Base-by-base conservation (phyloP, 257 asterid genomes). In the Penstemon barbatus region DNA sequence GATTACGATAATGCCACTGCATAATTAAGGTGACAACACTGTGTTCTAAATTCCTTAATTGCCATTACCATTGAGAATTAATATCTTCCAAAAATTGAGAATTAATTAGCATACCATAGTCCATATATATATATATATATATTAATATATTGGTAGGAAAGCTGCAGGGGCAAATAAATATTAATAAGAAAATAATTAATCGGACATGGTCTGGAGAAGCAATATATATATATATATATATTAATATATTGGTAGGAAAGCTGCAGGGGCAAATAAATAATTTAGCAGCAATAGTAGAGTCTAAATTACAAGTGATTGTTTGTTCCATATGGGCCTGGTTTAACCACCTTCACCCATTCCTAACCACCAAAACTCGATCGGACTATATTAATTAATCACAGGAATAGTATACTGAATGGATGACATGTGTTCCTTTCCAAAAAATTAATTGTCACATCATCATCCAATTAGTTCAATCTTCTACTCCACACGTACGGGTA, bases 271-370 rank as follows among this genome's bases (percentile, higher is more conserved):
- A 63, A 52, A 57, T 6, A 18, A 55, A 9, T 33, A 62, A 69
- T 6, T 11, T n/a, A 38, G 11, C 10, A 13, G 4, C 8, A 57
- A 36, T 18, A 39, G 25, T 46, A 45, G 72, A 33, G 73, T 72
- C 70, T n/a, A 33, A 39, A 51, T 48, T 65, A 72, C 69, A 68
- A 68, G 63, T 18, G 66, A 65, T 4, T 10, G 56, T 57, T 69
- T 74, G 71, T 25, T 54, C 62, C 40, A 54, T 49, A 46, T 19
- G 58, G 68, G 75, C 82, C 55, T 60, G 44, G 87, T 74, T 91
- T 89, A 90, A 87, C 97, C 74, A 87, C 86, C 84, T 84, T 84
- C 95, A 90, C 81, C 97, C 88, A 84, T 81, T 84, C 81, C 80
- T 82, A 83, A 80, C 95, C 83, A 89, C 92, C 89, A 74, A 76